Evolutionary conservation across 805 yeast species (phyloP), one percentile per base, ranked within the genome.

Genomic region (Candida michaelii): DNA sequence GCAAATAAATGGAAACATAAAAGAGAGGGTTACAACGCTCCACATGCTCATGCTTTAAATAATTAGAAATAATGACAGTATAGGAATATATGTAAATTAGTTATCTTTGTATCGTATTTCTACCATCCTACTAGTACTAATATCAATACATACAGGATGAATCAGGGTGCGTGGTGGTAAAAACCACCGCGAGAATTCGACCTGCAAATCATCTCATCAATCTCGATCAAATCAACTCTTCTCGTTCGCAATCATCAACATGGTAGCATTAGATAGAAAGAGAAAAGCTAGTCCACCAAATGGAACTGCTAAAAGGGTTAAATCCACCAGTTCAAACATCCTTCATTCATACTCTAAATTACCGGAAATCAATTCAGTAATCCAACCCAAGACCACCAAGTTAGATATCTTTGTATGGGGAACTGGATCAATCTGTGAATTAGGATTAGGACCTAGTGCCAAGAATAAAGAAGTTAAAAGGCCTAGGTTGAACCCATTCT

Each of bases 391-490:
- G 49, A 51, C 71, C 2, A 65, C 69, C 18, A 74, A 77, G 15
- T 66, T 91, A 41, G 93, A 89, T 56, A 73, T 93, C 2, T 91
- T 86, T 59, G 95, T 88, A 27, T 93, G 95, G 85, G 99, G 99
- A 30, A 79, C 95, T 1, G 99, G 99, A 1, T 83, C 96, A 0
- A 91, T 93, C 93, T 89, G 97, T 70, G 99, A 93, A 61, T 73
- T 93, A 21, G 99, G 99, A 1, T 71, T 93, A n/a, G 99, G 99
- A 1, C 98, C 98, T 8, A 77, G 73, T n/a, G 88, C 95, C 2
- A 84, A 77, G 51, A 91, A 89, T 27, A 89, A 89, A 47, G 97
- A 90, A 61, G 97, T 93, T 15, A 93, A 93, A 58, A 80, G 99
- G 59, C 99, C 99, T 13, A 78, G 99, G 51, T 71, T 91, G 59